Evolutionary conservation across 305 asterid species (phyloP).

Genomic region (Rubia peregrina): DNA sequence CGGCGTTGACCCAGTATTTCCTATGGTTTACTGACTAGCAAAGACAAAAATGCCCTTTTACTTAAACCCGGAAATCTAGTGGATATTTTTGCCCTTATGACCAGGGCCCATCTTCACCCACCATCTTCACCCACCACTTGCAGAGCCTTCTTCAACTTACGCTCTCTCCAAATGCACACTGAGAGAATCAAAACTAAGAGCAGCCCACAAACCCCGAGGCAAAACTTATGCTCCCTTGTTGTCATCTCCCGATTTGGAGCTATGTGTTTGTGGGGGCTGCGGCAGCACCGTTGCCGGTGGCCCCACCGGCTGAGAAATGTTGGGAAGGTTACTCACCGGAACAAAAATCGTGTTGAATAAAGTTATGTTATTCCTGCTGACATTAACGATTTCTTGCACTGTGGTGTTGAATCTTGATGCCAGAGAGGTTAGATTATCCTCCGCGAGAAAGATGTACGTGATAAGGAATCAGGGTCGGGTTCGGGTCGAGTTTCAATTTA

Average conservation of each 20-base stretch:
- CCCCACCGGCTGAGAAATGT: slow-evolving; percentile 38
- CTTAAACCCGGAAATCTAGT: too few relatives aligned
- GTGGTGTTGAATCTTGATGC: slow-evolving; percentile 51
- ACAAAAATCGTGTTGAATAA: slow-evolving; percentile 53
- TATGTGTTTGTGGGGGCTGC: not conserved
- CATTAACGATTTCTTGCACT: slow-evolving; percentile 31
- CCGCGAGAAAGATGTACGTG: slow-evolving; percentile 60
- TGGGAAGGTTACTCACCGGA: slow-evolving; percentile 59
- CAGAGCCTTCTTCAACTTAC: slow-evolving; percentile 23
- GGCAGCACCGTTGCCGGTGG: slow-evolving; percentile 13
- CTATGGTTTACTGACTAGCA: too few relatives aligned
- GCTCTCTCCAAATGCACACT: slow-evolving; percentile 36
- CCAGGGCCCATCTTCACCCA: too few relatives aligned
- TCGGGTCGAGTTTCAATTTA: slow-evolving; percentile 23
- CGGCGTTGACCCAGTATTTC: too few relatives aligned
- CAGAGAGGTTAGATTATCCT: slow-evolving; percentile 39
- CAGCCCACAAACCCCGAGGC: slow-evolving; percentile 46
- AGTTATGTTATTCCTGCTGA: slow-evolving; percentile 35
- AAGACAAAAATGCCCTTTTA: too few relatives aligned
- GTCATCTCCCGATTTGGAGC: slow-evolving; percentile 14
- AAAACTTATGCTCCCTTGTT: slow-evolving; percentile 42
- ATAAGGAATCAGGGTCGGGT: slow-evolving; percentile 39
- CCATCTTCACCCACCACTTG: too few relatives aligned
- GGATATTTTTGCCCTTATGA: too few relatives aligned
- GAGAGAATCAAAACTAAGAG: slow-evolving; percentile 34